Base-by-base conservation (phyloP, 1,284 basidiomycete genomes). In the Pseudozyma thailandica region DNA sequence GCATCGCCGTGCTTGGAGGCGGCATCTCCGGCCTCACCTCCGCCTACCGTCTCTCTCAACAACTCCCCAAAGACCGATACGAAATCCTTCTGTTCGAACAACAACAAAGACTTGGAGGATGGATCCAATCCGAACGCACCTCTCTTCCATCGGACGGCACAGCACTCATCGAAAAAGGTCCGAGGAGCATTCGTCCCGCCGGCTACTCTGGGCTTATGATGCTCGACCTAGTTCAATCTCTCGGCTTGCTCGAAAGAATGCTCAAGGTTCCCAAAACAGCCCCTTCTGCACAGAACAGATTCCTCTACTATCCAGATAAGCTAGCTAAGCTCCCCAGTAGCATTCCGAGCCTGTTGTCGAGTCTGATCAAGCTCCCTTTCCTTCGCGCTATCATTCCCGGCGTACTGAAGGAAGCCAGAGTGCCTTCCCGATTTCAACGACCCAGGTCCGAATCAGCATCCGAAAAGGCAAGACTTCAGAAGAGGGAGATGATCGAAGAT, bases 1-100 rank as follows among this genome's bases (percentile, higher is more conserved):
- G 69, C 35, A 71, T 81, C 28, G 88, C 89, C 16, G 84, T 94
- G 59, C 84, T 94, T 8, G 93, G 92, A 2, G 92, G 90, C 3
- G 92, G 92, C 18, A 86, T 95, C 43, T 87, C 91, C 0, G 93
- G 93, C 7, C 87, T 94, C 15, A 89, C 92, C 0, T 87, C 91
- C 15, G 91, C 92, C 2, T 92, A 90, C 78, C 88, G 92, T 76
- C 88, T 93, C 18, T 86, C 90, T 6, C 85, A 89, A 50, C 85
- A 87, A 7, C 89, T 91, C 61, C 89, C 89, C 0, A 80, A 84
- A 2, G 82, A 87, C 30, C 21, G 49, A 13, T 62, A 71, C 21
- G 57, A 72, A 15, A 88, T 96, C 51, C 87, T 89, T 1, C 74
- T 96, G 3, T 71, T 94, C 20, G 93, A 96, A 75, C 87, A 86